Conservation (phyloP, 2,329 filamentous ascomycete genomes). For the Penicillium sp. region DNA sequence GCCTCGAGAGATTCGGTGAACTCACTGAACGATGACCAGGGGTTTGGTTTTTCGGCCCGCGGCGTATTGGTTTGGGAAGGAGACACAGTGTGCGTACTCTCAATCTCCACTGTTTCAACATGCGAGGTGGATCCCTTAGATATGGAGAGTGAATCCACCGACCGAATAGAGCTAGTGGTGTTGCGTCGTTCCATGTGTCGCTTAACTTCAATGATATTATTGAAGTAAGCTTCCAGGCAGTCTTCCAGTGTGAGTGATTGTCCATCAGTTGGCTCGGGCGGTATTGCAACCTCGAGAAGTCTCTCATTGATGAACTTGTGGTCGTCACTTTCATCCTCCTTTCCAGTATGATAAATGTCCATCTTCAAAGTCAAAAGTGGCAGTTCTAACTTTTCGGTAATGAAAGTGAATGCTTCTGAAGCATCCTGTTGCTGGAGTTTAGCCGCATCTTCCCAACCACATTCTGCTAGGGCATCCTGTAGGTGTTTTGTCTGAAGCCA, state of each 20-base stretch:
- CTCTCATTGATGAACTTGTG: conserved; percentile 92
- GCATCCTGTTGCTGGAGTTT: conserved; percentile 80
- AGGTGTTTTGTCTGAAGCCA: conserved; percentile 61
- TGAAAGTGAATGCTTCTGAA: conserved; percentile 90
- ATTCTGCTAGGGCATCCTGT: conserved; percentile 71
- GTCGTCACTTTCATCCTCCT: conserved; percentile 71
- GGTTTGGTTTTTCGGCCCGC: conserved; percentile 16
- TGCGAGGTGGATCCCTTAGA: conserved; percentile 34
- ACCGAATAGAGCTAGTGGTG: conserved; percentile 44
- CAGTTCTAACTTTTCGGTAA: conserved; percentile 78
- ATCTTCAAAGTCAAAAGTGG: conserved; percentile 85
- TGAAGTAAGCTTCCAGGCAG: conserved; percentile 90
- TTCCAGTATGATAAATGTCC: conserved; percentile 86
- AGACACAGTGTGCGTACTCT: conserved; percentile 30
- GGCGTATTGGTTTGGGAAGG: conserved; percentile 23
- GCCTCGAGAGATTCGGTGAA: conserved; percentile 19
- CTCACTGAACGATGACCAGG: conserved; percentile 24
- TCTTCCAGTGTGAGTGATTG: conserved; percentile 73
- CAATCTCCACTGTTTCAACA: conserved; percentile 39
- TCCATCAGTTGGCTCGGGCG: conserved; percentile 57
- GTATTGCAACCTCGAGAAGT: conserved; percentile 82
- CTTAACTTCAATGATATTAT: conserved; percentile 81
- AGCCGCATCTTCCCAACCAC: conserved; percentile 78
- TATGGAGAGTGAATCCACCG: conserved; percentile 27
- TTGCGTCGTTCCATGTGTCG: conserved; percentile 59